Evolutionary conservation across 495 filamentous ascomycete species (phyloP).

Genomic region (Bryoglossum gracile): DNA sequence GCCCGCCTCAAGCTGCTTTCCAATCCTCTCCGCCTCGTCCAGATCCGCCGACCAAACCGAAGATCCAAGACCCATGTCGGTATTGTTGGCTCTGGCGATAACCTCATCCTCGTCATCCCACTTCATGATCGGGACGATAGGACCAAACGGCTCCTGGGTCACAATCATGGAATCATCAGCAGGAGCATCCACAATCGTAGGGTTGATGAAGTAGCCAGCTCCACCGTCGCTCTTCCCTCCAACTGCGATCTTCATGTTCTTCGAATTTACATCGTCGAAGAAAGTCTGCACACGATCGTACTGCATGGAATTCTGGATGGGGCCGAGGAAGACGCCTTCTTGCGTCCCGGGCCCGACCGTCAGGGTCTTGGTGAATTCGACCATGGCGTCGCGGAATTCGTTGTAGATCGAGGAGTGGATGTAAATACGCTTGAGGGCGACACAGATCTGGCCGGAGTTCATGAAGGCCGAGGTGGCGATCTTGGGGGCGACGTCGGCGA

Average conservation of each 20-base stretch:
- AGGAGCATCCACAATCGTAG: conserved; percentile 53
- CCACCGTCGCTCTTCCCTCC: conserved; percentile 3
- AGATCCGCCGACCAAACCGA: conserved; percentile 44
- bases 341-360: conserved; percentile 36
- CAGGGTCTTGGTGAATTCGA: conserved; percentile 37
- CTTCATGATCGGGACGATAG: conserved; percentile 40
- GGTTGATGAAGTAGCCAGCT: conserved; percentile 41
- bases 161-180: conserved; percentile 43
- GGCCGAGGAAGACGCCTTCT: conserved; percentile 34
- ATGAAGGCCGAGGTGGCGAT: conserved; percentile 40
- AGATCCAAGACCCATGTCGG: conserved; percentile 40
- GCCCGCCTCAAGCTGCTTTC: conserved; percentile 38
- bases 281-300: conserved; percentile 35
- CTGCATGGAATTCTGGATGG: conserved; percentile 50
- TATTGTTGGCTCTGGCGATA: conserved; percentile 42
- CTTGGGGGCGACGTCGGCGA: conserved; percentile 2
- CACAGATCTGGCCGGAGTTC: conserved; percentile 37
- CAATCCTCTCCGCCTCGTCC: conserved; percentile 35
- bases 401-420: conserved; percentile 52
- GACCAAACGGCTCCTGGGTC: conserved; percentile 42
- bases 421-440: conserved; percentile 39
- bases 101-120: conserved; percentile 47
- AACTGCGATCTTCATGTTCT: conserved; percentile 20
- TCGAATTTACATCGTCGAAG: conserved; percentile 22
- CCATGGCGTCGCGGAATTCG: conserved; percentile 41